Conservation (phyloP, 148 eudicot species). For the Nepenthes gracilis region DNA sequence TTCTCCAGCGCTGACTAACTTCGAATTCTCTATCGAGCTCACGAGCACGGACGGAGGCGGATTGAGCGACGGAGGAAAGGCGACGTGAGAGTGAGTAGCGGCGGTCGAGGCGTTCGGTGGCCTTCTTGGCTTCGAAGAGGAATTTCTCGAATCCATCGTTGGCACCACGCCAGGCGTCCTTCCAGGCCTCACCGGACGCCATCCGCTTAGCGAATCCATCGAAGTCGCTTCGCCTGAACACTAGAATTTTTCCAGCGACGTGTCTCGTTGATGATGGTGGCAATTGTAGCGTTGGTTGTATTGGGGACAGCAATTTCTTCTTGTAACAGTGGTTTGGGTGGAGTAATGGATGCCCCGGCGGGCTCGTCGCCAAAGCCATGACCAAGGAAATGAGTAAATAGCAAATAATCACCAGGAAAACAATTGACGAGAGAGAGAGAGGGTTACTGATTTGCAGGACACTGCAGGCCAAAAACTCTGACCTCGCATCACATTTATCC, state of each 20-base stretch:
- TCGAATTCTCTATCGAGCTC: conserved; percentile 70
- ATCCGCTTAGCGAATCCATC: conserved; percentile 62
- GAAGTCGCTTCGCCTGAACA: conserved; percentile 64
- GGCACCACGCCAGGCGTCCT: conserved; percentile 61
- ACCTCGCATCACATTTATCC: too few relatives aligned
- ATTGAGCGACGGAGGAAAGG: conserved; percentile 33
- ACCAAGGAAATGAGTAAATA: background rate
- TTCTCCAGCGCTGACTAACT: conserved; percentile 54
- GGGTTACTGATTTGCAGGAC: too few relatives aligned
- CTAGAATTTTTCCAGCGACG: conserved; percentile 1
- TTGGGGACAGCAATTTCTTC: background rate
- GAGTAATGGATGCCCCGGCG: conserved; percentile 33
- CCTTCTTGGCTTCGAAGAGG: conserved; percentile 58
- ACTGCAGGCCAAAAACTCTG: too few relatives aligned
- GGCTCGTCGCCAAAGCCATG: conserved; percentile 27
- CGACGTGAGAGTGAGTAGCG: conserved; percentile 47
- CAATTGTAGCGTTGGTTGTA: conserved; percentile 1
- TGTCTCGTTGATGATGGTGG: conserved; percentile 4
- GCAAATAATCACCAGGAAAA: too few relatives aligned
- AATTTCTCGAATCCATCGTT: conserved; percentile 76
- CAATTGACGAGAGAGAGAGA: too few relatives aligned
- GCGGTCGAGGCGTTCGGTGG: conserved; percentile 79
- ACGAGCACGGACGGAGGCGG: conserved; percentile 53
- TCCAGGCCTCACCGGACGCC: conserved; percentile 62
- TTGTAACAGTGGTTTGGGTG: background rate